phyloP scores from a whole-genome alignment of 805 yeast species.

The Saccharomycopsis vini region DNA sequence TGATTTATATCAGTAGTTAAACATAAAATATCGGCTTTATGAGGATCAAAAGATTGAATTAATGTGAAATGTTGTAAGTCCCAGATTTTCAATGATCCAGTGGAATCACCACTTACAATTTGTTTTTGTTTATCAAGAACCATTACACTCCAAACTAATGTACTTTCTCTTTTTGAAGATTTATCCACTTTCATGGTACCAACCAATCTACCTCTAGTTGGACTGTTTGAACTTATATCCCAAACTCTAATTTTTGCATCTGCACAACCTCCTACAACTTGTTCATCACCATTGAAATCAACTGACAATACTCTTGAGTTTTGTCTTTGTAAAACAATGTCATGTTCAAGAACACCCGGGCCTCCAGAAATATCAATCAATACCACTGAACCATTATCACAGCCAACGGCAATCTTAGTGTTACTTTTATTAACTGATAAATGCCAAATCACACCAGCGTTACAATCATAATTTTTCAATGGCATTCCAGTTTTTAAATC shows the following conservation, averaged over 20 bases:
- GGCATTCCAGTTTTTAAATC: slow-evolving; percentile 68
- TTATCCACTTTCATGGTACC: slow-evolving; percentile 90
- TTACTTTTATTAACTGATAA: slow-evolving; percentile 56
- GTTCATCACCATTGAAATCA: slow-evolving; percentile 60
- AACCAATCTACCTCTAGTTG: slow-evolving; percentile 53
- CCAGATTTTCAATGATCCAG: slow-evolving; percentile 93
- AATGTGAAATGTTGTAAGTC: slow-evolving; percentile 69
- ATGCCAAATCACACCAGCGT: slow-evolving; percentile 93
- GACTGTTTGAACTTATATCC: slow-evolving; percentile 34
- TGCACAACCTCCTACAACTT: slow-evolving; percentile 86
- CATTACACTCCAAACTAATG: slow-evolving; percentile 82
- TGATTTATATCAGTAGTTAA: slow-evolving; percentile 53
- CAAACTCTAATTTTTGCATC: slow-evolving; percentile 88
- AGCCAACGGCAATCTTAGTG: slow-evolving; percentile 72
- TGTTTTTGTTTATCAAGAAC: slow-evolving; percentile 57
- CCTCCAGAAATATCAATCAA: slow-evolving; percentile 82
- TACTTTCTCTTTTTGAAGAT: slow-evolving; percentile 63
- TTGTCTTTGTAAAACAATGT: slow-evolving; percentile 68
- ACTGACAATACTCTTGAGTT: slow-evolving; percentile 72
- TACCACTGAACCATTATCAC: slow-evolving; percentile 90
- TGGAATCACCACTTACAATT: slow-evolving; percentile 92
- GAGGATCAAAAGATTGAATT: slow-evolving; percentile 71
- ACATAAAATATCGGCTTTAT: slow-evolving; percentile 85
- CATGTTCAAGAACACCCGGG: slow-evolving; percentile 71
- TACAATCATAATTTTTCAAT: slow-evolving; percentile 69